These are phyloP conservation scores for Kwoniella bestiolae DNA, from an alignment of 768 basidiomycete species.

Conservation along the genomic window DNA sequence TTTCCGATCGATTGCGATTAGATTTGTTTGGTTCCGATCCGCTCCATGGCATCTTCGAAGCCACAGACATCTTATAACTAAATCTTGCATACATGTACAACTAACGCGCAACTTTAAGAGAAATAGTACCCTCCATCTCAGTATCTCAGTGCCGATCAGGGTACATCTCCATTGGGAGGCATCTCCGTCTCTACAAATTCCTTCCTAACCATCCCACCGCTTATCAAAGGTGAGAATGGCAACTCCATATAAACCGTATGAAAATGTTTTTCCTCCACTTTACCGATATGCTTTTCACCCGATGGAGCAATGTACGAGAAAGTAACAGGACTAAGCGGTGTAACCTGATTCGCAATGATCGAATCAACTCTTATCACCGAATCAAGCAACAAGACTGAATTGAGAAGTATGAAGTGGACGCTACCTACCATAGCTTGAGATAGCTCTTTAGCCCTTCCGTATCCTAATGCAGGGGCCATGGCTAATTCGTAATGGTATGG, in stretches of 20 bases:
- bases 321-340: not conserved
- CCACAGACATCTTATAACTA: no score
- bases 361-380: no score
- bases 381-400: no score
- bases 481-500: constrained; percentile 4
- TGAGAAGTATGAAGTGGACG: no score
- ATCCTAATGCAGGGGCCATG: constrained; percentile 5
- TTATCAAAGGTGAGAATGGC: not conserved
- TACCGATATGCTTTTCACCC: not conserved
- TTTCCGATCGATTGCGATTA: no score
- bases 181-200: not conserved
- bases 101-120: no score
- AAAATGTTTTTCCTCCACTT: not conserved
- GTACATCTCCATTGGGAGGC: not conserved
- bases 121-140: no score
- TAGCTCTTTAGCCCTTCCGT: not conserved
- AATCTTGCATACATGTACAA: no score
- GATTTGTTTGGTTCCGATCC: no score
- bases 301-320: not conserved
- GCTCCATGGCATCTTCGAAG: no score
- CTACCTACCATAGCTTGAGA: not conserved
- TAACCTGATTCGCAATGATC: no score
- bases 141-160: no score
- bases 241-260: not conserved
- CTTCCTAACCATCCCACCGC: not conserved